Evolutionary conservation across 2,329 filamentous ascomycete species (phyloP), one percentile per base, ranked within the genome.

Genomic region (Clonostachys rosea): DNA sequence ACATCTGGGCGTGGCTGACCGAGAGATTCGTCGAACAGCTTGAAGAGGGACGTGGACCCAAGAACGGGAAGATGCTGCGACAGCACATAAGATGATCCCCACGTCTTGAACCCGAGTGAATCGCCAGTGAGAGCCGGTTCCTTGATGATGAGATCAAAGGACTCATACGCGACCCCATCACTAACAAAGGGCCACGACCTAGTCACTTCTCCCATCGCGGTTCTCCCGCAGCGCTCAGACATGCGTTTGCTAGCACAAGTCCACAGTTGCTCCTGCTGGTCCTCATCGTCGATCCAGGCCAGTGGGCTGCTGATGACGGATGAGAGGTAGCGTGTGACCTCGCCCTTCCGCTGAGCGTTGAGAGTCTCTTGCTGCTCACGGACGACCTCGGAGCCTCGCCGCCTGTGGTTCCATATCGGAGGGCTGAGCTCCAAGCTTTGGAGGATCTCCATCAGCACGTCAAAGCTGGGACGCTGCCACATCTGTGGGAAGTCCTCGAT

Each of bases 51-150:
- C 13, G 64, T 71, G 40, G 62, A 65, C 8, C 60, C 66, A 37
- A 83, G 68, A 12, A 59, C 59, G 17, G 71, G 71, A 24, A 97
- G 77, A 20, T 87, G 82, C 54, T 81, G 86, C 0, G 92, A 87
- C 5, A 97, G 81, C 3, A 95, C 78, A 59, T 91, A 95, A 0
- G 91, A 92, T 0, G 91, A 92, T 1, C 88, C 89, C 94, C 94
- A 97, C 0, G 94, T 99, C 66, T 99, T 97, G 63, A 95, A 77
- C 2, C 94, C 94, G 16, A 97, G 74, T 49, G 89, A 87, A 64
- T 96, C 92, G 7, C 87, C 87, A 0, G 89, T 95, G 47, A 97
- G 73, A 1, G 91, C 84, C 2, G 94, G 94, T 62, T 99, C 94
- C 48, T 89, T 79, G 37, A 99, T 82, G 35, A 78, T 76, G 44